Evolutionary conservation across 768 basidiomycete species (phyloP), one percentile per base, ranked within the genome.

Genomic region (Psilocybe cyanescens): DNA sequence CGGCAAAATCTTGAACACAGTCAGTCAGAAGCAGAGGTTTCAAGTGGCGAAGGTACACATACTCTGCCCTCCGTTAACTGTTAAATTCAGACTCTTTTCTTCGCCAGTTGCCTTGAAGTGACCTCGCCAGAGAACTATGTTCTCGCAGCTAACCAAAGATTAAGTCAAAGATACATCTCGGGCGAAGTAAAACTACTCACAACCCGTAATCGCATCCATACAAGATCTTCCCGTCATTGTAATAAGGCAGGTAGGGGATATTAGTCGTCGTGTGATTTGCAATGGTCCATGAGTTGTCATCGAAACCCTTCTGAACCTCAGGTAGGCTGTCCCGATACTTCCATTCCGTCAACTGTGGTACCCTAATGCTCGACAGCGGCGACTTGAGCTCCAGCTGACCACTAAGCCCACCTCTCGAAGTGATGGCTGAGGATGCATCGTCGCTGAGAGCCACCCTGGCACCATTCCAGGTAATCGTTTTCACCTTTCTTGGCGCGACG

Each of bases 201-300:
- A 88, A 94, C 57, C 86, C 90, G 71, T 94, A 94, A 72, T 94
- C 92, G 67, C 91, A 93, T 0, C 91, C 92, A 72, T 91, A 94
- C 31, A 94, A 74, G 16, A 92, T 75, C 45, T 88, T 78, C 0
- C 89, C 90, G 61, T 91, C 89, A 0, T 90, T 89, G 65, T 88
- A 91, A 61, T 83, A 76, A 3, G 89, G 88, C 65, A 85, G 84
- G 50, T 78, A 78, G 1, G 89, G 88, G 55, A 88, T 86, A 64
- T 90, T 91, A 19, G 94, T 92, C 31, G 78, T 80, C 17, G 81
- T 90, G 60, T 86, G 86, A 68, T 91, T 81, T 9, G 90, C 92
- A 57, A 79, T 66, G 8, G 77, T 79, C 92, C 92, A 95, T 5
- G 64, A 54, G 2, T 76, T 72, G 72, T 95, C 93, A 64, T 86